Conservation (phyloP, 345 rosid genomes). For the Mercurialis annua region DNA sequence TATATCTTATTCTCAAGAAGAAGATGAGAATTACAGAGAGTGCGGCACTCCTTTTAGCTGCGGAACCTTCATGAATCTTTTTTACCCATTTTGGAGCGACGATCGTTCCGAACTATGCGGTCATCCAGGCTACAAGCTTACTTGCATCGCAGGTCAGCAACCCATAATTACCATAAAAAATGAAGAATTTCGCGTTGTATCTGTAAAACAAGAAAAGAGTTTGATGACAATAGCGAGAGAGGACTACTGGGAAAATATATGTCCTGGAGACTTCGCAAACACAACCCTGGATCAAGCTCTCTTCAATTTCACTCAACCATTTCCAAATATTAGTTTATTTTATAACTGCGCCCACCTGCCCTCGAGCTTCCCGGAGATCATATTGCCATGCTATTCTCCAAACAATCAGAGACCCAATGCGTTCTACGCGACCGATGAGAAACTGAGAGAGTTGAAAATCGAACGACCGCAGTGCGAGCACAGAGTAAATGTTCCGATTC, state of each 20-base stretch:
- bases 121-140: conserved; percentile 28
- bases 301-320: neutral
- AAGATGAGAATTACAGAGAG: conserved; percentile 9
- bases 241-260: conserved; percentile 6
- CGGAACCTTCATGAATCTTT: conserved; percentile 20
- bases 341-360: conserved; percentile 15
- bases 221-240: conserved; percentile 24
- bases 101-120: conserved; percentile 36
- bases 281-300: neutral
- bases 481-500: neutral
- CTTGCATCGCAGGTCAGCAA: conserved; percentile 13
- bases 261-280: conserved; percentile 10
- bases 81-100: conserved; percentile 57
- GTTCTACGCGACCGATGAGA: conserved; percentile 1
- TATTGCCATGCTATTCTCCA: neutral
- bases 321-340: conserved; percentile 30
- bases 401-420: neutral
- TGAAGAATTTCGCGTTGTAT: conserved; percentile 12
- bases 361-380: neutral
- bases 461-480: neutral
- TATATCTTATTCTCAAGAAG: conserved; percentile 19
- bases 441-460: no score
- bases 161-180: neutral
- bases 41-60: conserved; percentile 32
- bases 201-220: fast-evolving